Evolutionary conservation across 352 stramenopile genomes (phyloP).

Genomic region (Peronospora destructor): DNA sequence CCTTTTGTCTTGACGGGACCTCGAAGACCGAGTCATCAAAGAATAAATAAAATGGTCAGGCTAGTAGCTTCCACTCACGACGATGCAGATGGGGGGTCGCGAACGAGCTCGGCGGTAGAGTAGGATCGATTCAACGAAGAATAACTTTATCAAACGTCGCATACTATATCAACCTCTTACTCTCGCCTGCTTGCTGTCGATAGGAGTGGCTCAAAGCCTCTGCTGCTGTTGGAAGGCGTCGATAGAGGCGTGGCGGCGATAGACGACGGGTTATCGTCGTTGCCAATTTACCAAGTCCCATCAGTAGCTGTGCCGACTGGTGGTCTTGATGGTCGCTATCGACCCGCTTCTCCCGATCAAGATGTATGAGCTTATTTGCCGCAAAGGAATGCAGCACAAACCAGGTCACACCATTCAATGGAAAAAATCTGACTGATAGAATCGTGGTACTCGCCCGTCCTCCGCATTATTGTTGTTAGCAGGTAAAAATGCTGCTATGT

Average conservation of each 20-base stretch:
- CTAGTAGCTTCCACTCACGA: background rate
- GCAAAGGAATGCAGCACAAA: constrained; percentile 8
- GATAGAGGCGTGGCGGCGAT: constrained; percentile 8
- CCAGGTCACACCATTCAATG: constrained; percentile 5
- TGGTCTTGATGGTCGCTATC: constrained; percentile 27
- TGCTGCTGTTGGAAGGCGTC: constrained; percentile 6
- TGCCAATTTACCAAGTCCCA: constrained; percentile 37
- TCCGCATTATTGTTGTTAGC: constrained; percentile 16
- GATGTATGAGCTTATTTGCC: constrained; percentile 28
- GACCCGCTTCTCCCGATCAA: constrained; percentile 13
- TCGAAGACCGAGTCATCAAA: no score
- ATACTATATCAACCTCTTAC: constrained; percentile 1
- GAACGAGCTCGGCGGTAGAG: no score
- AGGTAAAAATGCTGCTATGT: constrained; percentile 24
- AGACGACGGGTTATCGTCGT: constrained; percentile 13
- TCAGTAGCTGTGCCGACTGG: constrained; percentile 51
- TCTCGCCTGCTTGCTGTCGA: constrained; percentile 15
- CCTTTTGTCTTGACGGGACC: no score
- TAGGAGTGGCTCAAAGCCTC: constrained; percentile 8
- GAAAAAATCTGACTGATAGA: background rate
- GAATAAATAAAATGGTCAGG: background rate
- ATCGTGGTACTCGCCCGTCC: constrained; percentile 13
- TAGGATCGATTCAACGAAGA: no score
- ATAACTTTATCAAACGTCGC: background rate
- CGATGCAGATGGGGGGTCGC: background rate